Base-by-base conservation (phyloP, 2,329 filamentous ascomycete genomes). In the Pezicula neosporulosa region DNA sequence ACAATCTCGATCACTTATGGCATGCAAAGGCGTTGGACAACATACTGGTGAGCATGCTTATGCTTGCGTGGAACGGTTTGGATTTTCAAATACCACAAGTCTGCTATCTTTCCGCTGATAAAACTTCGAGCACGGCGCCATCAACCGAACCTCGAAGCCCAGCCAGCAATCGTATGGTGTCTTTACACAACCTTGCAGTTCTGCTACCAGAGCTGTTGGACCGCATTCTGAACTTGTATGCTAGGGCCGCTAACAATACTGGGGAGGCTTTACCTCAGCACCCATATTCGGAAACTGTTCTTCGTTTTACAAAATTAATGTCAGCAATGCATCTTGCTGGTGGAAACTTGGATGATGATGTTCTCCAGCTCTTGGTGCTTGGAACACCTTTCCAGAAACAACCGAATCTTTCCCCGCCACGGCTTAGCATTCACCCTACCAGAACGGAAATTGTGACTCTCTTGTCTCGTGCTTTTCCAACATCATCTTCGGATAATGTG, bases 21-120 rank as follows among this genome's bases (percentile, higher is more conserved):
- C 90, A 97, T 71, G 94, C 89, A 16, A 97, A 97, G 70, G 92
- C 90, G 1, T 76, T 99, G 18, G 95, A 99, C 66, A 84, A 92
- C 27, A 89, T 96, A 54, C 74, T 94, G 44, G 78, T 96, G 24
- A 90, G 87, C 63, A 78, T 97, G 59, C 66, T 97, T 38, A 81
- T 97, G 61, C 83, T 96, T 55, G 88, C 85, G 28, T 96, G 91
- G 89, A 82, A 86, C 35, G 87, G 86, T 4, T 77, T 93, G 62
- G 88, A 94, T 63, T 97, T 97, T 61, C 80, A 86, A 61, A 80
- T 94, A n/a, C 83, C 83, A 2, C 68, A 73, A 9, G 69, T 86
- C 15, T 80, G 82, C 46, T 68, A 65, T 54, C 49, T 55, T 24
- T 57, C 62, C 9, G 56, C 63, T 9, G 64, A 68, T 21, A 70